Percentiles rank a stretch among this genome's conserved stretches.
Conservation (phyloP, 352 stramenopile species). For the Pythium scleroteichum region DNA sequence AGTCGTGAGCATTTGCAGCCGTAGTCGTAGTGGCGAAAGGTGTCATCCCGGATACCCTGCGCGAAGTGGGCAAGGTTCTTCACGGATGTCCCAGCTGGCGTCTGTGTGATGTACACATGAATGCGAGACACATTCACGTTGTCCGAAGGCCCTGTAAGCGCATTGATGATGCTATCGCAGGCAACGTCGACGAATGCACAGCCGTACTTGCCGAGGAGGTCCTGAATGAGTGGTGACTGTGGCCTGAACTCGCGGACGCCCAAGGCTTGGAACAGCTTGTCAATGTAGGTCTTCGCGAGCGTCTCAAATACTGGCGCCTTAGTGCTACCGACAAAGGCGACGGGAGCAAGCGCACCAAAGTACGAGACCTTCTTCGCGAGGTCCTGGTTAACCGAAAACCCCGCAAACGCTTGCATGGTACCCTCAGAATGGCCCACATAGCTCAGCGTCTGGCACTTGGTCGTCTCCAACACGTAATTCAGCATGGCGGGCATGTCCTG, state of each 20-base stretch:
- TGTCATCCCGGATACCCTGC: constrained; percentile 60
- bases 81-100: constrained; percentile 54
- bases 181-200: constrained; percentile 46
- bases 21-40: constrained; percentile 63
- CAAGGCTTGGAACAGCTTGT: constrained; percentile 42
- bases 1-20: constrained; percentile 42
- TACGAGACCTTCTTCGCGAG: constrained; percentile 63
- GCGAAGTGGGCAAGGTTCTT: constrained; percentile 70
- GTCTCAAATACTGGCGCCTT: constrained; percentile 46
- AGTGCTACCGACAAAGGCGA: constrained; percentile 44
- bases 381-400: constrained; percentile 55
- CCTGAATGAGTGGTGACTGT: constrained; percentile 48
- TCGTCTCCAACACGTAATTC: constrained; percentile 43
- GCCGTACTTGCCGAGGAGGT: constrained; percentile 40
- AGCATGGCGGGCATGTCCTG: constrained; percentile 64
- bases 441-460: constrained; percentile 39
- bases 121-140: constrained; percentile 56
- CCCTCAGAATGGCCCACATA: constrained; percentile 68
- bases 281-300: constrained; percentile 48
- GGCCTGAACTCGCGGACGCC: constrained; percentile 52
- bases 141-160: constrained; percentile 40
- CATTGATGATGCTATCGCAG: constrained; percentile 45
- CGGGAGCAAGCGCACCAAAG: constrained; percentile 57
- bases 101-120: constrained; percentile 70
- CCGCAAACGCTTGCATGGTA: constrained; percentile 63